Evolutionary conservation across 2,329 filamentous ascomycete genomes (phyloP), one percentile per base, ranked within the genome.

Genomic region (Tolypocladium amazonense): DNA sequence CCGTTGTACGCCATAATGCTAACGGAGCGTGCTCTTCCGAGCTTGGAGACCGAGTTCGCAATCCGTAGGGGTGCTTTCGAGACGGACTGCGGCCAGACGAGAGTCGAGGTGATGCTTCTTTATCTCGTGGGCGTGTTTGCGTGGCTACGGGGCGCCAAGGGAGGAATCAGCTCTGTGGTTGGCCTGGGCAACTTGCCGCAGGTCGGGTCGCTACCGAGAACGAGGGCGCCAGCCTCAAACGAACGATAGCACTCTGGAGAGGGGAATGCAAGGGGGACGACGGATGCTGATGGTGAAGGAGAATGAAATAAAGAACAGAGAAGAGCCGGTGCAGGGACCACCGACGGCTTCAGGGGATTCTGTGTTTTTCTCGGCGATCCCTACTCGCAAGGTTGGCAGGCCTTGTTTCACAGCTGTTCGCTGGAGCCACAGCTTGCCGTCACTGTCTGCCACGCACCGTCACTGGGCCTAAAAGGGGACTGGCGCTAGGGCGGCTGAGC

Each of bases 1-100:
- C 83, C 82, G 74, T 84, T 82, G 76, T 88, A 88, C 69, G 86
- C 86, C 76, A 77, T 77, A 61, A 60, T 72, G 66, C 58, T 65
- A 62, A 62, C 57, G 60, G 59, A 61, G 61, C 58, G 52, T 23
- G 58, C 54, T 20, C 61, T 64, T 63, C 58, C 62, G 63, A 62
- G 62, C 59, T 65, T 59, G 57, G 62, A 60, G 61, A 58, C 54
- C 61, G 23, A 18, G 12, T 52, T 38, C 47, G 56, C 41, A n/a
- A 30, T 55, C 33, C 50, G 56, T 47, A 52, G 56, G 52, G 56
- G 27, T 56, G 50, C 47, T 52, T 54, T 37, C 20, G 30, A 11
- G 30, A 12, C n/a, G 20, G 30, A 15, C 20, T 37, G 30, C 20
- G 50, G 23, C 30, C 20, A 4, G 30, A 8, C 6, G 27, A 30